These are phyloP conservation scores for Endocalyx cinctus DNA, from an alignment of 2,329 filamentous ascomycete genomes.

Conservation along the genomic window DNA sequence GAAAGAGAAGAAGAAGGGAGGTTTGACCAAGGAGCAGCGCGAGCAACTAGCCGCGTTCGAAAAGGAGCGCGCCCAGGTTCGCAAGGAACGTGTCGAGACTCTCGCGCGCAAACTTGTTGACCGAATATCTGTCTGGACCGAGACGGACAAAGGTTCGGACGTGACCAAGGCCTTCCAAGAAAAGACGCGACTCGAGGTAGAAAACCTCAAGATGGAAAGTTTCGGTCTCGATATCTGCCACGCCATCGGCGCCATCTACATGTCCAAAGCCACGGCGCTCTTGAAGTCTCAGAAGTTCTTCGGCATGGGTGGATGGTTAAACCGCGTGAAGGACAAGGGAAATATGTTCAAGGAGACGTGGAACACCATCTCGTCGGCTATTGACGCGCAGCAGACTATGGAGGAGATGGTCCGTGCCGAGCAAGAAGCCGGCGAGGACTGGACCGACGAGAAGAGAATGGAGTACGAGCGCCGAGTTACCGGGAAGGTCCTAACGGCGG, in stretches of 20 bases:
- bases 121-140: constrained; percentile 90
- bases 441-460: constrained; percentile 94
- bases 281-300: constrained; percentile 96
- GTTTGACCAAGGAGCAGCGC: constrained; percentile 83
- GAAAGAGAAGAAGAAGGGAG: constrained; percentile 81
- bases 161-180: constrained; percentile 88
- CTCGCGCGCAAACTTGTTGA: constrained; percentile 82
- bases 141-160: constrained; percentile 84
- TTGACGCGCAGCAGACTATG: constrained; percentile 97
- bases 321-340: constrained; percentile 90
- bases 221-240: constrained; percentile 96
- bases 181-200: constrained; percentile 90
- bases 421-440: constrained; percentile 90
- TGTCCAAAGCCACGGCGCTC: constrained; percentile 80
- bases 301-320: constrained; percentile 93
- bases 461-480: constrained; percentile 96
- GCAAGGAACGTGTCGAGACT: constrained; percentile 84
- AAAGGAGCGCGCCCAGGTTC: constrained; percentile 73
- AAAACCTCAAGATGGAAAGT: constrained; percentile 98
- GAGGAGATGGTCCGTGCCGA: constrained; percentile 98
- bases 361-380: constrained; percentile 94
- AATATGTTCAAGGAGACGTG: constrained; percentile 96
- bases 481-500: constrained; percentile 94
- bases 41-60: constrained; percentile 89
- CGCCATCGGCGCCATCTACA: constrained; percentile 87